Conservation (phyloP, 495 filamentous ascomycete genomes). For the Staphylotrichum longicolle region DNA sequence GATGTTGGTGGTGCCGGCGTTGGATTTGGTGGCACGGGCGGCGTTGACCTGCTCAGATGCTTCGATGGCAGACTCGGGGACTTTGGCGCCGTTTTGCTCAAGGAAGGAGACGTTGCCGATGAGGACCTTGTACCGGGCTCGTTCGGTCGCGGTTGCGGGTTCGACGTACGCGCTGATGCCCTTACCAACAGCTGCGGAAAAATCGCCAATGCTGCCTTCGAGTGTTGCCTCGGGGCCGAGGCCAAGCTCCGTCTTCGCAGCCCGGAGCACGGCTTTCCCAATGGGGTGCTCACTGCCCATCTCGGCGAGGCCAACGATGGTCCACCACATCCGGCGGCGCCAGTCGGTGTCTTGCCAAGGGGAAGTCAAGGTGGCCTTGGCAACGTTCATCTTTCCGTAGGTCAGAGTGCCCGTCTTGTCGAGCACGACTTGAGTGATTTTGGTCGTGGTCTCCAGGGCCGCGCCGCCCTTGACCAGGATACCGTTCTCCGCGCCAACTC, state of each 20-base stretch:
- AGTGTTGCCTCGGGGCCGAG: slow-evolving; percentile 69
- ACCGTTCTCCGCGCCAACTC: slow-evolving; percentile 92
- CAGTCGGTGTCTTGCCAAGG: slow-evolving; percentile 68
- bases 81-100: slow-evolving; percentile 58
- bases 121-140: slow-evolving; percentile 70
- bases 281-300: slow-evolving; percentile 94
- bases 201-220: slow-evolving; percentile 79
- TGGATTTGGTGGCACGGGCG: slow-evolving; percentile 36
- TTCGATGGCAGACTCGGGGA: slow-evolving; percentile 61
- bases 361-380: slow-evolving; percentile 61
- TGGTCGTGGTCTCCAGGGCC: slow-evolving; percentile 87
- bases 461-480: slow-evolving; percentile 97
- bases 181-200: slow-evolving; percentile 78
- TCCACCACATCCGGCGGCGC: slow-evolving; percentile 84
- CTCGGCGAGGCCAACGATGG: slow-evolving; percentile 87
- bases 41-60: slow-evolving; percentile 56
- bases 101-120: slow-evolving; percentile 82
- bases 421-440: slow-evolving; percentile 90
- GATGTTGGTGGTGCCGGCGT: slow-evolving; percentile 78
- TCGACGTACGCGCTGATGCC: slow-evolving; percentile 82
- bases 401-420: slow-evolving; percentile 98
- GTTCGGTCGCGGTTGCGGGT: slow-evolving; percentile 63
- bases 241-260: slow-evolving; percentile 70
- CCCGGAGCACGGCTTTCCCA: slow-evolving; percentile 74
- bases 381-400: slow-evolving; percentile 89